Evolutionary conservation across 2,329 filamentous ascomycete genomes (phyloP).

Genomic region (Cladosporium phlei): DNA sequence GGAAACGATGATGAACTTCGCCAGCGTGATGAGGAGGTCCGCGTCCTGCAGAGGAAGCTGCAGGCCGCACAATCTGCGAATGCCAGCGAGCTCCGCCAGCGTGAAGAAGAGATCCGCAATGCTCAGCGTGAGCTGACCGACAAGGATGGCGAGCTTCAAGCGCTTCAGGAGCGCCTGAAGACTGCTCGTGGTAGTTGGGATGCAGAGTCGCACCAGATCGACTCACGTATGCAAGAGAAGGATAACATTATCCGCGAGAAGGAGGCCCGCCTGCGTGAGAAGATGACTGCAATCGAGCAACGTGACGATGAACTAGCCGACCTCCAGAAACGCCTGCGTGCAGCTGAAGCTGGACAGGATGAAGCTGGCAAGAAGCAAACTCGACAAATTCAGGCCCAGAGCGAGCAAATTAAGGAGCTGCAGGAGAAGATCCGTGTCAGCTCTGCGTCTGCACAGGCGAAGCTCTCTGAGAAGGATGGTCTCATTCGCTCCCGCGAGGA

Average conservation of each 20-base stretch:
- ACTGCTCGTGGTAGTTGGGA: constrained; percentile 37
- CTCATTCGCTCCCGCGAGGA: constrained; percentile 38
- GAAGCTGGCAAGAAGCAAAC: constrained; percentile 41
- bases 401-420: constrained; percentile 43
- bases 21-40: constrained; percentile 19
- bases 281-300: constrained; percentile 67
- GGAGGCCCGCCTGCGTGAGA: constrained; percentile 69
- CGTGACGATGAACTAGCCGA: constrained; percentile 63
- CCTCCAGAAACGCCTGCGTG: constrained; percentile 29
- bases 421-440: constrained; percentile 47
- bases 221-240: constrained; percentile 34
- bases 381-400: constrained; percentile 50
- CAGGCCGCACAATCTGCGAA: constrained; percentile 23
- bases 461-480: constrained; percentile 39
- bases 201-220: constrained; percentile 33
- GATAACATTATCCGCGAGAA: constrained; percentile 60
- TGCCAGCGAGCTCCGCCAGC: constrained; percentile 26
- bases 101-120: constrained; percentile 55
- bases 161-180: constrained; percentile 33
- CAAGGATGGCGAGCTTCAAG: constrained; percentile 35
- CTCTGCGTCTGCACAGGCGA: constrained; percentile 33
- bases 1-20: neutral
- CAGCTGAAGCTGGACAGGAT: constrained; percentile 25
- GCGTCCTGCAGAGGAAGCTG: constrained; percentile 19
- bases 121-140: constrained; percentile 42